Evolutionary conservation across 192 early-diverging fungal genomes (phyloP).

Genomic region (Mortierella alpina): DNA sequence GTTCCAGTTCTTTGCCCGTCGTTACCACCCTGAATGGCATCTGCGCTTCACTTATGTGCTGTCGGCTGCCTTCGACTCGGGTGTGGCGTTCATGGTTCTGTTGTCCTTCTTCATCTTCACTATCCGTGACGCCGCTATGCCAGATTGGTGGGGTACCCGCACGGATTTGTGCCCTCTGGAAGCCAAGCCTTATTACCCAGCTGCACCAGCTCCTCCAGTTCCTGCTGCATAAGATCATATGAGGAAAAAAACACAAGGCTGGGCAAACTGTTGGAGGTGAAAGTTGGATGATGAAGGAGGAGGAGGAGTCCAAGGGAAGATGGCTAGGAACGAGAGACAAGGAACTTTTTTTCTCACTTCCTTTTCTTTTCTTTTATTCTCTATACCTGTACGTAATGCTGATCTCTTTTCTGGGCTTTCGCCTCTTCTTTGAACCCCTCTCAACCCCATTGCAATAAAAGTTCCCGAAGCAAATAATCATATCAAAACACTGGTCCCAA

Average conservation of each 20-base stretch:
- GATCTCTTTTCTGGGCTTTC: background rate
- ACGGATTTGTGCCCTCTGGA: conserved; percentile 22
- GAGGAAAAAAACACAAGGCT: background rate
- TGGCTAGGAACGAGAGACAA: background rate
- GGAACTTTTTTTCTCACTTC: background rate
- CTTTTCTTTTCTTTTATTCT: background rate
- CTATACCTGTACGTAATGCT: too few relatives aligned
- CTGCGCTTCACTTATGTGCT: conserved; percentile 74
- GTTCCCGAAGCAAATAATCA: too few relatives aligned
- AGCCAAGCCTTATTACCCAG: conserved; percentile 1
- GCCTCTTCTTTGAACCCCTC: background rate
- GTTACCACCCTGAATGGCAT: conserved; percentile 65
- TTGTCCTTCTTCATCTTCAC: conserved; percentile 50
- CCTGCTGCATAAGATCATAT: background rate
- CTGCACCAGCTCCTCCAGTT: background rate
- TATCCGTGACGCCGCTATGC: conserved; percentile 10
- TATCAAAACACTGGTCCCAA: too few relatives aligned
- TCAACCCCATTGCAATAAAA: too few relatives aligned
- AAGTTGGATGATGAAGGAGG: background rate
- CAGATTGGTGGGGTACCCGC: conserved; percentile 27
- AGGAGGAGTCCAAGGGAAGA: background rate
- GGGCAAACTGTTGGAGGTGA: background rate
- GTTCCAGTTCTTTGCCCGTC: conserved; percentile 63
- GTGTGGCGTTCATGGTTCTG: conserved; percentile 53
- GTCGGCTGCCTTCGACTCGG: conserved; percentile 63